Evolutionary conservation across 1,139 yeast species (phyloP).

Genomic region (Suhomyces bolitotheri): DNA sequence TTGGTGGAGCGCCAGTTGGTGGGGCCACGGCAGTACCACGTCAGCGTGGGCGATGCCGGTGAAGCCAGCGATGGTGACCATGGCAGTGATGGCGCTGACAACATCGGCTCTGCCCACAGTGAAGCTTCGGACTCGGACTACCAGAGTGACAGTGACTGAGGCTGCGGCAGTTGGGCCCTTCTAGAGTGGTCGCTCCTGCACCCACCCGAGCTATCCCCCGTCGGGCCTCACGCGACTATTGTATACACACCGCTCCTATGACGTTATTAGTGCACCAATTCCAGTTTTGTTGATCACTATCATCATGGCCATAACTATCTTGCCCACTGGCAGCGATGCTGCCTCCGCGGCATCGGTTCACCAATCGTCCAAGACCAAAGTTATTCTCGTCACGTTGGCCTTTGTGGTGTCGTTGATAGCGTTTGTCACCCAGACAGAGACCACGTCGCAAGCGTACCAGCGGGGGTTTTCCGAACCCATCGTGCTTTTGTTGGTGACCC

Average conservation of each 20-base stretch:
- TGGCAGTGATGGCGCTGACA: conserved; percentile 13
- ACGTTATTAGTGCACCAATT: conserved; percentile 1
- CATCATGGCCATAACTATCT: conserved; percentile 17
- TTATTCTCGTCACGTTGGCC: conserved; percentile 55
- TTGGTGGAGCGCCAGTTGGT: conserved; percentile 43
- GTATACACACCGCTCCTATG: no score
- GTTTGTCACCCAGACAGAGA: conserved; percentile 79
- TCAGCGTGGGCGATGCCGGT: conserved; percentile 22
- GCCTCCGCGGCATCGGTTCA: conserved; percentile 15
- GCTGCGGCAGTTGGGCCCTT: no score
- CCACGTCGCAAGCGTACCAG: conserved; percentile 70
- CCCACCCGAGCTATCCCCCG: background rate
- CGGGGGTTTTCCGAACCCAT: conserved; percentile 69
- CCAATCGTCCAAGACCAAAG: conserved; percentile 32
- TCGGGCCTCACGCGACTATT: background rate
- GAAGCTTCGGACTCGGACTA: conserved; percentile 11
- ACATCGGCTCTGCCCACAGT: conserved; percentile 3
- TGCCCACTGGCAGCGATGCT: conserved; percentile 12
- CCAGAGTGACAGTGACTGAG: conserved; percentile 30
- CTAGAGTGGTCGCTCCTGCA: no score
- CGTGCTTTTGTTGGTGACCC: conserved; percentile 66
- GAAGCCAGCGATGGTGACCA: conserved; percentile 6
- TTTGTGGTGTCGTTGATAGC: conserved; percentile 60
- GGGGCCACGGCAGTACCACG: conserved; percentile 37
- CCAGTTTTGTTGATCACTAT: background rate